Base-by-base conservation (phyloP, 345 rosid species). In the Cochlearia excelsa region DNA sequence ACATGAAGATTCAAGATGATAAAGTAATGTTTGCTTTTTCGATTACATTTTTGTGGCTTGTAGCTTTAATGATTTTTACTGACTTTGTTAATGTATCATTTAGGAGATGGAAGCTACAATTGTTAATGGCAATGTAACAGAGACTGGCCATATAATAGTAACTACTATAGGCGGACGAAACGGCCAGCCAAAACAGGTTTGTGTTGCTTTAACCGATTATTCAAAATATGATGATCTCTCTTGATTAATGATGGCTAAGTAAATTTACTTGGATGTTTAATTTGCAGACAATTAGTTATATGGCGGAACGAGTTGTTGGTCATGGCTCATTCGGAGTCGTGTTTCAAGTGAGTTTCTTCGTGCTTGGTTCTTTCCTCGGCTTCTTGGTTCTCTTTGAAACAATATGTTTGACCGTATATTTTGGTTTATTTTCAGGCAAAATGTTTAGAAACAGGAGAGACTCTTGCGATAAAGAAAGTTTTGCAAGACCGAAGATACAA, bases 301-400 rank as follows among this genome's bases (percentile, higher is more conserved):
- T 16, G 23, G 23, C 23, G 23, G 23, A 16, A 16, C 23, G 23
- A 16, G 87, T 81, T 68, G 95, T 93, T 59, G 99, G 99, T 16
- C 93, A 87, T 6, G 99, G 99, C 54, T 93, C 99, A 41, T 93
- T 93, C 7, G 99, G 99, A 3, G 89, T 93, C 78, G 99, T 93
- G n/a, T 93, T 93, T 47, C 99, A 93, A 81, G 99, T 93, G 66
- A 59, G 66, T 60, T 35, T 37, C 51, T 56, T 54, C 2, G 23
- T 16, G 23, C 0, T 16, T 16, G 23, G 23, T 16, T 16, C 0
- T 16, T 16, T 16, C 0, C 23, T 54, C 39, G 39, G 6, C 26
- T 49, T 7, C 8, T 31, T 33, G 10, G 34, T 26, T 45, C 6
- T 3, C 46, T 59, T 57, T 16, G 42, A 31, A 30, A 55, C 47